phyloP scores from a whole-genome alignment of 2,329 filamentous ascomycete genomes.

The Furcasterigmium furcatum region DNA sequence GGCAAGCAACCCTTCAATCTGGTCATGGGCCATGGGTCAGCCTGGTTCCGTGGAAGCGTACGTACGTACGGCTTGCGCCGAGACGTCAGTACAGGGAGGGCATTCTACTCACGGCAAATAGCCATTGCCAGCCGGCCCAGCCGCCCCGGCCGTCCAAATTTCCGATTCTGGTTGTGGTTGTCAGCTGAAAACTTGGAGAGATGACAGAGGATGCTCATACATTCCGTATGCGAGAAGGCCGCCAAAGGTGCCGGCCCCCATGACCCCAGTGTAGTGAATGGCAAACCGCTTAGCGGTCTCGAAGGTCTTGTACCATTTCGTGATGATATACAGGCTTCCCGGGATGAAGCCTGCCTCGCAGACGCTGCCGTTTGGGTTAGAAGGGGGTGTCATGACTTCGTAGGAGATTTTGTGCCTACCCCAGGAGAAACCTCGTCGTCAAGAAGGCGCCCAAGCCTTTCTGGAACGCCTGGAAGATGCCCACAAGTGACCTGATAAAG shows the following conservation, averaged over 20 bases:
- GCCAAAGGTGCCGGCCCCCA: constrained; percentile 31
- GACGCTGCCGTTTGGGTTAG: neutral
- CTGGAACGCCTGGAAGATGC: constrained; percentile 31
- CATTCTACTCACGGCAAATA: constrained; percentile 22
- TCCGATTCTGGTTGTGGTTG: neutral
- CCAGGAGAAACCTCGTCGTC: constrained; percentile 30
- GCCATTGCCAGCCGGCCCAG: constrained; percentile 28
- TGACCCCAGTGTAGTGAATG: constrained; percentile 40
- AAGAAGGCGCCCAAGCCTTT: constrained; percentile 25
- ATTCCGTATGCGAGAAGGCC: constrained; percentile 41
- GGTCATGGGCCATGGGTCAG: too few relatives aligned
- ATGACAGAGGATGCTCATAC: constrained; percentile 1
- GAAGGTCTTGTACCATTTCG: constrained; percentile 41
- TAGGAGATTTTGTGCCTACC: constrained; percentile 9
- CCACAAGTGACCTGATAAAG: constrained; percentile 25
- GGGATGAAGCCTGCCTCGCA: constrained; percentile 41
- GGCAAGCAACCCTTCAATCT: constrained; percentile 34
- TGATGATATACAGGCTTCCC: constrained; percentile 42
- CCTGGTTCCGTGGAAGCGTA: too few relatives aligned
- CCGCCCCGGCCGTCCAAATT: constrained; percentile 23
- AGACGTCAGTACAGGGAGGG: too few relatives aligned
- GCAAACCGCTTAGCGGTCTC: constrained; percentile 42
- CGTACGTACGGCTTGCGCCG: too few relatives aligned
- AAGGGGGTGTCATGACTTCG: neutral
- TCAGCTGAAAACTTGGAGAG: too few relatives aligned